These are phyloP conservation scores for Myxozyma sirexii DNA, from an alignment of 805 yeast genomes.

Conservation along the genomic window DNA sequence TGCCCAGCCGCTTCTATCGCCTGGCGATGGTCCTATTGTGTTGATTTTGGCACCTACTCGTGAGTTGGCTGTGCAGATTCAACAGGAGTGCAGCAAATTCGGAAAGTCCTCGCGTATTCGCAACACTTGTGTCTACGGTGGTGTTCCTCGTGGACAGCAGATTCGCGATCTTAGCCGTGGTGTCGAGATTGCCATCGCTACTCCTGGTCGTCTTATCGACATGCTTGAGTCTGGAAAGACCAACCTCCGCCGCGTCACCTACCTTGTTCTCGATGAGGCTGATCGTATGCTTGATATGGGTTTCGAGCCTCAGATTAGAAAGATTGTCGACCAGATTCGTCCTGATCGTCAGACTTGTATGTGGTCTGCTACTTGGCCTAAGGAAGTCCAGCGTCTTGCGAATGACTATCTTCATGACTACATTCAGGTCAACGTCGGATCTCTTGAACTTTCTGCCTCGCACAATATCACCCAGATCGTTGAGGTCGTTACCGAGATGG, in stretches of 20 bases:
- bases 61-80: conserved; percentile 98
- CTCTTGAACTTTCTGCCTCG: conserved; percentile 88
- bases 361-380: conserved; percentile 99
- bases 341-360: conserved; percentile 99
- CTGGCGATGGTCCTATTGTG: conserved; percentile 97
- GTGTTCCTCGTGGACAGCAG: conserved; percentile 98
- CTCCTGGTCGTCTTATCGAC: conserved; percentile 98
- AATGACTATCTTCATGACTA: conserved; percentile 89
- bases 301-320: conserved; percentile 98
- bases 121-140: conserved; percentile 87
- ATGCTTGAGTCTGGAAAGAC: conserved; percentile 95
- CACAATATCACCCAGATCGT: conserved; percentile 91
- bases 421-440: conserved; percentile 96
- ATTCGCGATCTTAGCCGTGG: conserved; percentile 95
- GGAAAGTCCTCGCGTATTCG: conserved; percentile 90
- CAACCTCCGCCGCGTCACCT: conserved; percentile 92
- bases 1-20: conserved; percentile 91
- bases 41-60: conserved; percentile 97
- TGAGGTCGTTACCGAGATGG: conserved; percentile 88
- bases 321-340: conserved; percentile 91
- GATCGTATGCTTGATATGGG: conserved; percentile 99
- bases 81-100: conserved; percentile 92
- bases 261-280: conserved; percentile 97
- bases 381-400: conserved; percentile 92
- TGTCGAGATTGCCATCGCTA: conserved; percentile 93